Conservation (phyloP, 306 rosid genomes). For the Cucurbita moschata region DNA sequence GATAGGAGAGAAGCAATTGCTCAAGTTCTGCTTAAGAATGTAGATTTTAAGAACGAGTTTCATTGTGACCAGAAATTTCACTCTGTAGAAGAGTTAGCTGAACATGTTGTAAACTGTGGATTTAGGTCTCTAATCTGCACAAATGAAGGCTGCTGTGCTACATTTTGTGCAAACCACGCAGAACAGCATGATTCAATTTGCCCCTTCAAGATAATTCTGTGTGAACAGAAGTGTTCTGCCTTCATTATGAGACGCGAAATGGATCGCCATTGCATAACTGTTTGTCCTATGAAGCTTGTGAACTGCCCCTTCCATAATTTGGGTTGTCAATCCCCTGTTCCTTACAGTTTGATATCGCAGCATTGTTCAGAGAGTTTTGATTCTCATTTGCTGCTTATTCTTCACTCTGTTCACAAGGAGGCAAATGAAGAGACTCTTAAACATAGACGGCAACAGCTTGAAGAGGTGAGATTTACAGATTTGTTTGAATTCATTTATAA, state of each 20-base stretch:
- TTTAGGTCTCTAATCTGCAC: constrained; percentile 40
- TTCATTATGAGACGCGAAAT: constrained; percentile 63
- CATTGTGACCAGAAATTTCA: constrained; percentile 41
- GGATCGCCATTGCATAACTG: constrained; percentile 83
- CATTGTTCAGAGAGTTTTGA: constrained; percentile 34
- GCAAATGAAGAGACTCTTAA: constrained; percentile 37
- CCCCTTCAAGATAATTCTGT: constrained; percentile 60
- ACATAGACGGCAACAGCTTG: constrained; percentile 34
- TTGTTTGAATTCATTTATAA: neutral
- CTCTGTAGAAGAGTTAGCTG: constrained; percentile 33
- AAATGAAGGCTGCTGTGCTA: constrained; percentile 50
- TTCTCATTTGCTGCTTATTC: constrained; percentile 43
- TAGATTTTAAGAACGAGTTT: constrained; percentile 46
- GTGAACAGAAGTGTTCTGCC: constrained; percentile 63
- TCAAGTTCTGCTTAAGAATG: constrained; percentile 39
- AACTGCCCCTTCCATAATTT: constrained; percentile 64
- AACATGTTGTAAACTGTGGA: constrained; percentile 33
- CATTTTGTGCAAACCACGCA: constrained; percentile 38
- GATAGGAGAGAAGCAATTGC: constrained; percentile 47
- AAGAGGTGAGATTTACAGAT: constrained; percentile 28
- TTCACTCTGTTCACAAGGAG: constrained; percentile 43
- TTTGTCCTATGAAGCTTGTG: constrained; percentile 77
- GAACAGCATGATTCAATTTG: constrained; percentile 59
- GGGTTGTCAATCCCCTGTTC: constrained; percentile 53
- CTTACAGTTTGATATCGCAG: constrained; percentile 34